Conservation (phyloP, 805 yeast genomes). For the Sugiyamaella marilandica region DNA sequence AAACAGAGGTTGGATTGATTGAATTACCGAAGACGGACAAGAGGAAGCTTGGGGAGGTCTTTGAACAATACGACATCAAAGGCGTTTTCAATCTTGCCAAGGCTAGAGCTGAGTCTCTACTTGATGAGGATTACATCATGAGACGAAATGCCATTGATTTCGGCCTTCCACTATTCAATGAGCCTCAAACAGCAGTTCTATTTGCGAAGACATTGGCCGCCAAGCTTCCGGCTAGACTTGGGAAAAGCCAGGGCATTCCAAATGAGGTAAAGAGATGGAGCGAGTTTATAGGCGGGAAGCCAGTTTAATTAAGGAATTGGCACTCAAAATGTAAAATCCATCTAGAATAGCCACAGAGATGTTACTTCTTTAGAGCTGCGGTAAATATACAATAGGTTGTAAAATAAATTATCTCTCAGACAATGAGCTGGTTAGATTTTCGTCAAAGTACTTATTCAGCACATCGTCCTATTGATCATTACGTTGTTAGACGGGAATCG, state of each 20-base stretch:
- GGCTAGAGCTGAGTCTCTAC: constrained; percentile 77
- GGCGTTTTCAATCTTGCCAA: constrained; percentile 90
- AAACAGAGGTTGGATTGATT: constrained; percentile 54
- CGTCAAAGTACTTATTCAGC: too few relatives aligned
- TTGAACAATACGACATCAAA: constrained; percentile 77
- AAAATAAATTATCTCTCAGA: background rate
- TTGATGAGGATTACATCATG: constrained; percentile 94
- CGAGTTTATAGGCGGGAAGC: constrained; percentile 92
- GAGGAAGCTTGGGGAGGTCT: constrained; percentile 87
- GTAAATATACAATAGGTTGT: background rate
- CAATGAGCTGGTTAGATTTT: too few relatives aligned
- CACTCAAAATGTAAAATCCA: background rate
- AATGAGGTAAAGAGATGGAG: constrained; percentile 92
- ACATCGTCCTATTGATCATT: too few relatives aligned
- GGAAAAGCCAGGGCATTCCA: constrained; percentile 54
- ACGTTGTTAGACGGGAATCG: too few relatives aligned
- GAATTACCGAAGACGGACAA: constrained; percentile 92
- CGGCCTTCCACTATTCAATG: constrained; percentile 93
- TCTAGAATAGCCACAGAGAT: background rate
- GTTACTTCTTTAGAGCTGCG: background rate
- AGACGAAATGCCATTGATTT: constrained; percentile 99
- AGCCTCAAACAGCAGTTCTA: constrained; percentile 85
- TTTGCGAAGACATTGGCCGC: constrained; percentile 78
- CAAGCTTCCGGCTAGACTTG: constrained; percentile 57
- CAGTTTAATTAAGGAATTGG: constrained; percentile 42